phyloP scores from a whole-genome alignment of 352 stramenopile genomes.

The Globisporangium perplexum region DNA sequence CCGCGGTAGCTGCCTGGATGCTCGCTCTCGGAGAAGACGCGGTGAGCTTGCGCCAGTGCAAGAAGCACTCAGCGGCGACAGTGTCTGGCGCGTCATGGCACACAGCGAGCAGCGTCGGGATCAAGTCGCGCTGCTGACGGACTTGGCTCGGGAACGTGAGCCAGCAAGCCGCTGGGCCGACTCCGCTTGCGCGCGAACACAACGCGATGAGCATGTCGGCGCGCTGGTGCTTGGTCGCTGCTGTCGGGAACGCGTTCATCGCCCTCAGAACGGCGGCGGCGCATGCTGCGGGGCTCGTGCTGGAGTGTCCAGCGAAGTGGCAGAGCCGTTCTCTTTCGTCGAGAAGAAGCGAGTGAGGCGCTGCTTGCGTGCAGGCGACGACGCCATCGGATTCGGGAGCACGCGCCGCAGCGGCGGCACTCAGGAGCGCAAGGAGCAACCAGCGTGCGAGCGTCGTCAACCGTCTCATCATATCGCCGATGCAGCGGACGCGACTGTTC shows the following conservation, averaged over 20 bases:
- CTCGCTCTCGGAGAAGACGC: conserved; percentile 17
- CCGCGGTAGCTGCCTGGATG: conserved; percentile 8
- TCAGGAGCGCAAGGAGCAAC: neutral
- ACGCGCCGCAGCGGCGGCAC: too few species aligned
- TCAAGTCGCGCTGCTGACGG: conserved; percentile 17
- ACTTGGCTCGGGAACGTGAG: conserved; percentile 18
- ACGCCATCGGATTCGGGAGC: too few species aligned
- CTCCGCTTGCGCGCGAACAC: conserved; percentile 13
- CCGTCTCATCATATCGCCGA: too few species aligned
- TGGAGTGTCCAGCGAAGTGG: neutral
- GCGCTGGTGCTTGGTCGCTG: conserved; percentile 7
- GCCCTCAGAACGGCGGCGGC: conserved; percentile 24
- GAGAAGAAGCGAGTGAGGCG: conserved; percentile 23
- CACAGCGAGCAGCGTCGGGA: conserved; percentile 20
- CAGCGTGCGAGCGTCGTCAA: neutral
- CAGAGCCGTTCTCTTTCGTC: conserved; percentile 27
- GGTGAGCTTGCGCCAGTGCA: conserved; percentile 26
- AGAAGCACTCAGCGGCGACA: conserved; percentile 26
- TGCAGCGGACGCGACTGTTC: neutral
- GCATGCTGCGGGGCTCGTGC: conserved; percentile 17
- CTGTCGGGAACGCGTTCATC: conserved; percentile 7
- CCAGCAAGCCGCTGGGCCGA: conserved; percentile 47
- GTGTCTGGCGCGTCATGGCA: conserved; percentile 29
- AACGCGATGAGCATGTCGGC: conserved; percentile 21
- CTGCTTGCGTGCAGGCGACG: conserved; percentile 16